Evolutionary conservation across 805 yeast species (phyloP).

Genomic region (Saccharomycopsis sp.): DNA sequence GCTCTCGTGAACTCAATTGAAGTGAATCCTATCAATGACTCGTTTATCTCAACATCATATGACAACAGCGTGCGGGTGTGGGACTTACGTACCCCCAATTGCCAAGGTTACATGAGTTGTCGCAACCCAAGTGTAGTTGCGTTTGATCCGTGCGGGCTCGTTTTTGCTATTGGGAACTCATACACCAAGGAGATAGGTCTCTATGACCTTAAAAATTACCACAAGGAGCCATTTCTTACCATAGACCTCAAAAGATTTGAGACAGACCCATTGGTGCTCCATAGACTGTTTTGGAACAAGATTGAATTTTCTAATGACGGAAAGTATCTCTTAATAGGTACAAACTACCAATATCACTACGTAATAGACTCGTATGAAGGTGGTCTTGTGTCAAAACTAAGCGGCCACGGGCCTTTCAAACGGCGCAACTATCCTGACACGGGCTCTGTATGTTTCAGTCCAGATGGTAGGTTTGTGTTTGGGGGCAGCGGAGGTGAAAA

Average conservation of each 20-base stretch:
- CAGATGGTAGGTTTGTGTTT: constrained; percentile 57
- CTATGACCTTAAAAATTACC: constrained; percentile 55
- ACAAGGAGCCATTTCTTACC: constrained; percentile 48
- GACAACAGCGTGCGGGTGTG: constrained; percentile 82
- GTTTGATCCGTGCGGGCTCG: constrained; percentile 78
- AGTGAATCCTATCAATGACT: constrained; percentile 62
- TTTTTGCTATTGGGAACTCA: constrained; percentile 61
- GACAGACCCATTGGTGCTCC: constrained; percentile 20
- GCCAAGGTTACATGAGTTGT: constrained; percentile 54
- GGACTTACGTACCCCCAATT: constrained; percentile 69
- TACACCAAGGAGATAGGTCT: constrained; percentile 41
- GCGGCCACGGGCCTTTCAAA: constrained; percentile 44
- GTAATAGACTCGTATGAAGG: constrained; percentile 70
- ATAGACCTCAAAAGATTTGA: constrained; percentile 29
- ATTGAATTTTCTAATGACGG: constrained; percentile 79
- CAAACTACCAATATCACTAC: constrained; percentile 40
- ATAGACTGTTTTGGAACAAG: constrained; percentile 42
- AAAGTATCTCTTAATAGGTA: constrained; percentile 50
- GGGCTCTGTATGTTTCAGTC: constrained; percentile 54
- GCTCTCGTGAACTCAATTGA: constrained; percentile 67
- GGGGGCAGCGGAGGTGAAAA: constrained; percentile 45
- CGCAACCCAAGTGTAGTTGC: constrained; percentile 54
- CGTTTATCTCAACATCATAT: constrained; percentile 57
- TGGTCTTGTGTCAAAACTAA: constrained; percentile 36
- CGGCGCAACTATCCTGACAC: constrained; percentile 39